A percentile compares a stretch with the other conserved stretches of the same genome.
Evolutionary conservation across 2,329 filamentous ascomycete species (phyloP).

Genomic region (Pseudogymnoascus sp.): DNA sequence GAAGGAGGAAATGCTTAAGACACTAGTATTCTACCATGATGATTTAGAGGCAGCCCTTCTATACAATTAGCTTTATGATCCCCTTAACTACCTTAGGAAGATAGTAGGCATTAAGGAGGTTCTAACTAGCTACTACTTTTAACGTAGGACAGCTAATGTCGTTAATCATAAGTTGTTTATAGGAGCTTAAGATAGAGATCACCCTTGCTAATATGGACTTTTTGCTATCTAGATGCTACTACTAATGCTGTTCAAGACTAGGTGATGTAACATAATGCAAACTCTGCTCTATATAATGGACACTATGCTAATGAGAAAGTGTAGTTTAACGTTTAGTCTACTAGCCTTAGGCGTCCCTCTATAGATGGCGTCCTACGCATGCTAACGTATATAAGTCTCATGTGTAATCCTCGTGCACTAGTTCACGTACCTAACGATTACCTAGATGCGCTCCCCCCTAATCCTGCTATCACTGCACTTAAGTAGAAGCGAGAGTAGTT

Average conservation of each 20-base stretch:
- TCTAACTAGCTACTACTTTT: conserved; percentile 21
- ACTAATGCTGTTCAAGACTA: conserved; percentile 10
- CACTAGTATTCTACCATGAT: conserved; percentile 4
- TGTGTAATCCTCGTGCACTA: conserved; percentile 1
- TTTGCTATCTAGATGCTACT: conserved; percentile 5
- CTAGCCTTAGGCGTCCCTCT: too few relatives aligned
- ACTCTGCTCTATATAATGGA: conserved; percentile 4
- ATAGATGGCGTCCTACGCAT: conserved; percentile 7
- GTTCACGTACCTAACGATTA: background rate
- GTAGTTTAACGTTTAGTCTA: too few relatives aligned
- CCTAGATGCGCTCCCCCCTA: conserved; percentile 3
- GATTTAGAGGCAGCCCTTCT: background rate
- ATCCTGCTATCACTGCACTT: conserved; percentile 3
- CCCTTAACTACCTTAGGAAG: conserved; percentile 14
- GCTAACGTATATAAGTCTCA: conserved; percentile 11
- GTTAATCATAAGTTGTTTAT: conserved; percentile 17
- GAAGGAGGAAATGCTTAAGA: conserved; percentile 10
- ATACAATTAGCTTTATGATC: conserved; percentile 7
- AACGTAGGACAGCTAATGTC: conserved; percentile 17
- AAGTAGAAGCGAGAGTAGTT: conserved; percentile 8
- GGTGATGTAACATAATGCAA: conserved; percentile 13
- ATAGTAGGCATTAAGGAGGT: conserved; percentile 13
- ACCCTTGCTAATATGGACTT: conserved; percentile 6
- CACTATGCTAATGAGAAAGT: conserved; percentile 12
- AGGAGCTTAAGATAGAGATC: background rate